Base-by-base conservation (phyloP, 192 early-diverging fungal genomes). In the Ambispora gerdemannii region DNA sequence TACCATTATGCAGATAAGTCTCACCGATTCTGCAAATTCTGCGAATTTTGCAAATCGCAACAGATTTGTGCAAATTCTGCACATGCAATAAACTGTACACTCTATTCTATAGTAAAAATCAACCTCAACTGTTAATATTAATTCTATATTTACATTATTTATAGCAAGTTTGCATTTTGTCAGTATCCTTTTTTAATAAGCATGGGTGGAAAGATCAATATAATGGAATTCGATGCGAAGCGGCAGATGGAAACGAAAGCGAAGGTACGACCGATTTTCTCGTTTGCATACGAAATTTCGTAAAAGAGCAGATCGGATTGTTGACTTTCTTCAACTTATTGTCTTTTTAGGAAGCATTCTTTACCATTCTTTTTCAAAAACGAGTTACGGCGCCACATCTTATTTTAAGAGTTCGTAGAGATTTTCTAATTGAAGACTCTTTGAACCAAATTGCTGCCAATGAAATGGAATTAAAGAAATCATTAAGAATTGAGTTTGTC, bases 381-480 rank as follows among this genome's bases (percentile, higher is more conserved):
- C 73, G 74, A 17, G 49, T 59, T 17, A 75, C 72, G 0, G 83
- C 84, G 53, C 88, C 89, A 8, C 76, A 87, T 53, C 50, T 92
- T 50, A 81, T 82, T 34, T 76, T 93, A 19, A 70, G 78, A 30
- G 79, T 92, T 2, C 82, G 86, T 24, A 82, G 91, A 47, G 76
- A 82, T 10, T 82, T 85, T 59, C 66, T 92, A 61, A 88, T 93
- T 31, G 87, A 89, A 56, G 90, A 92, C 62, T 93, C 90, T 47
- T 63, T 91, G 43, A 78, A 81, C 32, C 89, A 97, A 65, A 74
- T 98, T 56, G 85, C 88, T 0, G 81, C 82, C 24, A 87, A 86
- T 53, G 82, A 89, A 66, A 85, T 88, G 65, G 94, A 96, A 60
- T 67, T 98, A 55, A 95, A 95, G 66, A 98, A 98, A 77, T 90